Conservation (phyloP, 805 yeast species). For the Tetrapisispora pingtungensis region DNA sequence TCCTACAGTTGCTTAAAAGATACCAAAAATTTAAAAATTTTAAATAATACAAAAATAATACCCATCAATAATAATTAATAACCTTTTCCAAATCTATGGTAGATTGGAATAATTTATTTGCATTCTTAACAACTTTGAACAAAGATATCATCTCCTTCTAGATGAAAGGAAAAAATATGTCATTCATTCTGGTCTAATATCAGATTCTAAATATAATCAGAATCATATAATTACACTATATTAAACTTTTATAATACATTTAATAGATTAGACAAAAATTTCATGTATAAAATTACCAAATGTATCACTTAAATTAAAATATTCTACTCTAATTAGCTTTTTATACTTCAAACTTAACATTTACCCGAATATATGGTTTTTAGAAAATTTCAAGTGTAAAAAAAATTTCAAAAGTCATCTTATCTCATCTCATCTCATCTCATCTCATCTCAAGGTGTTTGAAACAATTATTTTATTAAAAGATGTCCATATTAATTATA, state of each 20-base stretch:
- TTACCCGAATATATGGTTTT: not conserved
- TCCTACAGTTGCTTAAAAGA: not conserved
- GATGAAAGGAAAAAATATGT: too few relatives aligned
- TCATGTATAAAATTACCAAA: not conserved
- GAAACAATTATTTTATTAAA: too few relatives aligned
- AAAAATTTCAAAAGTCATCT: conserved; percentile 3
- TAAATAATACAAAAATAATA: too few relatives aligned
- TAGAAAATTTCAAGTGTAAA: not conserved
- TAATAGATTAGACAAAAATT: too few relatives aligned
- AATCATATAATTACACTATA: too few relatives aligned
- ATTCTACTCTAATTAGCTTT: too few relatives aligned
- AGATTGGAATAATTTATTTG: not conserved
- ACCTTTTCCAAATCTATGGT: not conserved
- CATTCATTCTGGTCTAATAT: not conserved
- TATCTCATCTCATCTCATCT: conserved; percentile 12
- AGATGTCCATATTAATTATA: too few relatives aligned
- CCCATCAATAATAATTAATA: not conserved
- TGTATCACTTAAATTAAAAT: too few relatives aligned
- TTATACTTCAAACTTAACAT: too few relatives aligned
- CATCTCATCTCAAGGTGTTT: not conserved
- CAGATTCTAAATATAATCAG: too few relatives aligned
- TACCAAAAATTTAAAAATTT: too few relatives aligned
- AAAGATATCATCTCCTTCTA: not conserved
- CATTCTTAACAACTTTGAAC: not conserved
- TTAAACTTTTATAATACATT: too few relatives aligned